phyloP scores from a whole-genome alignment of 2,329 filamentous ascomycete species.

The Ophiognomonia clavigignenti-juglandacearum region DNA sequence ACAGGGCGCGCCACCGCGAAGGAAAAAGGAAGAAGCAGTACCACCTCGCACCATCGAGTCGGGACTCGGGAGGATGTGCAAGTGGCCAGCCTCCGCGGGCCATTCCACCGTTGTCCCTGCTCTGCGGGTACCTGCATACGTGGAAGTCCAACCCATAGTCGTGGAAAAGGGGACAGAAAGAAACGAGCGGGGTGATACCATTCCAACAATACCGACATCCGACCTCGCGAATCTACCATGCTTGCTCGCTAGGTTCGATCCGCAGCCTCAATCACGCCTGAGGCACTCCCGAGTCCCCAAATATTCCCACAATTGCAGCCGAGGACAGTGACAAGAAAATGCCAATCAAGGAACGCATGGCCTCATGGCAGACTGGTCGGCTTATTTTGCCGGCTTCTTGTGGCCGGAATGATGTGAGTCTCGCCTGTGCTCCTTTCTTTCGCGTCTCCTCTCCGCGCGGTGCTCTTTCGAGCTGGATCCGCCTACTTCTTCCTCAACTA shows the following conservation, averaged over 20 bases:
- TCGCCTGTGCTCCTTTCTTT: not conserved
- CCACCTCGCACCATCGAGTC: not conserved
- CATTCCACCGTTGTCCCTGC: not conserved
- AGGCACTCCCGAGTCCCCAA: too few relatives aligned
- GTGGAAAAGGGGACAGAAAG: not conserved
- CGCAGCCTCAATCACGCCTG: too few relatives aligned
- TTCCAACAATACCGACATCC: too few relatives aligned
- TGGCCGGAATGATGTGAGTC: not conserved
- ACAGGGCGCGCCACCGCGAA: not conserved
- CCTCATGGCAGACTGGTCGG: too few relatives aligned
- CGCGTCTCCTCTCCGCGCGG: not conserved
- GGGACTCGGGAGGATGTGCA: too few relatives aligned
- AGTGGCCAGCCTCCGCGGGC: too few relatives aligned
- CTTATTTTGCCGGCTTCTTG: not conserved
- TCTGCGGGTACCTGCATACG: not conserved
- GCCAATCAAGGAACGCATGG: too few relatives aligned
- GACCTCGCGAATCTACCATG: too few relatives aligned
- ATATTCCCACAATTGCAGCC: too few relatives aligned
- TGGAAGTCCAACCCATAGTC: not conserved
- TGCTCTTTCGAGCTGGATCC: not conserved
- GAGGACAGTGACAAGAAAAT: too few relatives aligned
- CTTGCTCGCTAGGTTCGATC: too few relatives aligned
- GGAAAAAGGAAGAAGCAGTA: not conserved
- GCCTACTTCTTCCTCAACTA: conserved; percentile 3
- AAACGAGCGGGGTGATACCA: not conserved